A percentile compares a stretch with the other conserved stretches of the same genome.
These are phyloP conservation scores for Herpomyces periplanetae DNA, from an alignment of 2,329 filamentous ascomycete species.

Conservation along the genomic window DNA sequence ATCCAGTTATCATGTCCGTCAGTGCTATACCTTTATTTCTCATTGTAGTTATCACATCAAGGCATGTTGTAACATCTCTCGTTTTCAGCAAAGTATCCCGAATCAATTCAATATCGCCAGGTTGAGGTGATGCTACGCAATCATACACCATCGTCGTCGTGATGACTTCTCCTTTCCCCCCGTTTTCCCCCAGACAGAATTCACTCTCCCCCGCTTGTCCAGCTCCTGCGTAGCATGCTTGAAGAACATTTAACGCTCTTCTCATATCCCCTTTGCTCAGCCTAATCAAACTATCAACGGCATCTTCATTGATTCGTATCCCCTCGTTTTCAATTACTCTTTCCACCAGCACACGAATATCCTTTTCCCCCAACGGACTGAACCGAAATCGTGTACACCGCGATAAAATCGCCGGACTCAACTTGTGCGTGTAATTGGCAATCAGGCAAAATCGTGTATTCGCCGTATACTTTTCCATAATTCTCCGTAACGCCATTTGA, in stretches of 20 bases:
- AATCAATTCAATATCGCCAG: slow-evolving; percentile 50
- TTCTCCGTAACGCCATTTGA: slow-evolving; percentile 77
- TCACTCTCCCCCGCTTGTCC: too few species aligned
- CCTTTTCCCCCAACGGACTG: slow-evolving; percentile 52
- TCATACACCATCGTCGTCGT: slow-evolving; percentile 78
- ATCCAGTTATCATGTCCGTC: slow-evolving; percentile 59
- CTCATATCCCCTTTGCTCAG: slow-evolving; percentile 90
- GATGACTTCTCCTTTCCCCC: slow-evolving; percentile 41
- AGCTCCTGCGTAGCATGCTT: slow-evolving; percentile 85
- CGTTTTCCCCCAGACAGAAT: too few species aligned
- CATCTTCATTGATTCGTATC: slow-evolving; percentile 42
- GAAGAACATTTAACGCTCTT: slow-evolving; percentile 63
- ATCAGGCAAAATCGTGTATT: slow-evolving; percentile 96
- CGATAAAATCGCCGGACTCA: slow-evolving; percentile 63
- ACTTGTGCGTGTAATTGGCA: slow-evolving; percentile 92
- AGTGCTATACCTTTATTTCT: slow-evolving; percentile 64
- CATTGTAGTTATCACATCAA: slow-evolving; percentile 51
- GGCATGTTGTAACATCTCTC: slow-evolving; percentile 51
- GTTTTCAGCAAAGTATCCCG: slow-evolving; percentile 44
- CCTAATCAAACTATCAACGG: slow-evolving; percentile 40
- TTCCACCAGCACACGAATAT: slow-evolving; percentile 53
- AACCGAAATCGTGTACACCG: slow-evolving; percentile 83
- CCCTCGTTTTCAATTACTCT: slow-evolving; percentile 56
- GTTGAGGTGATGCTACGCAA: slow-evolving; percentile 80
- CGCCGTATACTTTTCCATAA: slow-evolving; percentile 97